Percentiles rank a stretch among this genome's conserved stretches.
Evolutionary conservation across 2,329 filamentous ascomycete genomes (phyloP).

Genomic region (Parastagonospora avenae): DNA sequence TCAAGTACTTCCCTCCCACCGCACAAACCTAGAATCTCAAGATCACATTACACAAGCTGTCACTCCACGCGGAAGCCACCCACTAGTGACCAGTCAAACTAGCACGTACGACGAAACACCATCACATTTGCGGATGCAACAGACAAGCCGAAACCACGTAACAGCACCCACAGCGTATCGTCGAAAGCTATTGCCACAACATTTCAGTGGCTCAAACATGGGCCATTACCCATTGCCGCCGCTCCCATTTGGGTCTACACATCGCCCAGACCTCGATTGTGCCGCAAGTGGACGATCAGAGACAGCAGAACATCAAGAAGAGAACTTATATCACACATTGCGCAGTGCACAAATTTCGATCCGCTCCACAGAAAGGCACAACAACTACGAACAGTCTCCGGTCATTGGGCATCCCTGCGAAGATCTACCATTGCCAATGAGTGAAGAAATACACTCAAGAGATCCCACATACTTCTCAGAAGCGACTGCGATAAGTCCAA

Average conservation of each 20-base stretch:
- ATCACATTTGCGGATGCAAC: slow-evolving; percentile 23
- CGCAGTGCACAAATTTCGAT: too few species aligned
- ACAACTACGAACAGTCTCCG: too few species aligned
- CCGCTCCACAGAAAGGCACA: too few species aligned
- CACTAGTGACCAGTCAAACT: slow-evolving; percentile 2
- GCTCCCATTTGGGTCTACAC: slow-evolving; percentile 8
- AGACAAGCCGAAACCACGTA: not conserved
- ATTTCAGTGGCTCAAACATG: not conserved
- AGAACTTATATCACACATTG: too few species aligned
- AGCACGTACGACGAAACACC: slow-evolving; percentile 16
- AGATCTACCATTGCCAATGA: too few species aligned
- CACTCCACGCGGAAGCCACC: slow-evolving; percentile 18
- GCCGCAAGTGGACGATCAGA: too few species aligned
- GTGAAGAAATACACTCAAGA: too few species aligned
- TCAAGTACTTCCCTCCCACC: not conserved
- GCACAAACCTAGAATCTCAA: slow-evolving; percentile 5
- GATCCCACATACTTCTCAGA: too few species aligned
- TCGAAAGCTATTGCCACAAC: slow-evolving; percentile 1
- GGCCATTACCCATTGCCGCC: slow-evolving; percentile 15
- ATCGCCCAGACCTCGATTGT: not conserved
- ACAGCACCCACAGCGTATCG: not conserved
- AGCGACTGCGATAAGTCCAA: too few species aligned
- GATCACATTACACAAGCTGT: slow-evolving; percentile 20
- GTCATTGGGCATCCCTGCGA: too few species aligned
- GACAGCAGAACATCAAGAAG: not conserved